These are phyloP conservation scores for Choiromyces venosus DNA, from an alignment of 495 filamentous ascomycete genomes.

Conservation along the genomic window DNA sequence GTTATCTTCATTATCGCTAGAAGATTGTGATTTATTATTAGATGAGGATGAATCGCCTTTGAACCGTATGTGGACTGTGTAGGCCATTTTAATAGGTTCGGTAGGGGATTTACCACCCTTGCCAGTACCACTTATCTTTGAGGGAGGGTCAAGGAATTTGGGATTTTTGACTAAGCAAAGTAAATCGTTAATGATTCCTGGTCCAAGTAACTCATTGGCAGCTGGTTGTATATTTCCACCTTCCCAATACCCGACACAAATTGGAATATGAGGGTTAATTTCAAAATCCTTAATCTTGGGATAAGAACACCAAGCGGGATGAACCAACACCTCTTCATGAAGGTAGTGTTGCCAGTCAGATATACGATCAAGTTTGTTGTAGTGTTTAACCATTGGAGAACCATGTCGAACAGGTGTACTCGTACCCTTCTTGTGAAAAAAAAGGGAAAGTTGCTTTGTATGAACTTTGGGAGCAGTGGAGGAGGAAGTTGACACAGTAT, in stretches of 20 bases:
- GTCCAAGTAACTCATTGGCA: background rate
- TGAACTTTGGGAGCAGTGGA: background rate
- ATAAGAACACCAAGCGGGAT: background rate
- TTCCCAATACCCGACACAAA: background rate
- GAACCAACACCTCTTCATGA: background rate
- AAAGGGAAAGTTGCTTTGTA: background rate
- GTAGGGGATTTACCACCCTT: background rate
- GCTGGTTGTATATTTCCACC: background rate
- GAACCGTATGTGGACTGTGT: background rate
- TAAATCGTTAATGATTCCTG: background rate
- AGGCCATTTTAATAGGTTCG: background rate
- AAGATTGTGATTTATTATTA: background rate
- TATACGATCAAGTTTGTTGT: background rate
- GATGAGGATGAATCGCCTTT: background rate
- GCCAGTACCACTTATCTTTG: background rate
- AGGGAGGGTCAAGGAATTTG: background rate
- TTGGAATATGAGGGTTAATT: background rate
- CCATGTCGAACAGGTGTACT: background rate
- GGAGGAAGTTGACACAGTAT: background rate
- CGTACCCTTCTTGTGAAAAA: background rate
- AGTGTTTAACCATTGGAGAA: background rate
- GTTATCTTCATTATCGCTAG: background rate
- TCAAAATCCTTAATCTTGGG: background rate
- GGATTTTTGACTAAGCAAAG: background rate
- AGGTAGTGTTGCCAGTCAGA: background rate